Evolutionary conservation across 2,329 filamentous ascomycete genomes (phyloP), one percentile per base, ranked within the genome.

Genomic region (Pyrenophora teres): DNA sequence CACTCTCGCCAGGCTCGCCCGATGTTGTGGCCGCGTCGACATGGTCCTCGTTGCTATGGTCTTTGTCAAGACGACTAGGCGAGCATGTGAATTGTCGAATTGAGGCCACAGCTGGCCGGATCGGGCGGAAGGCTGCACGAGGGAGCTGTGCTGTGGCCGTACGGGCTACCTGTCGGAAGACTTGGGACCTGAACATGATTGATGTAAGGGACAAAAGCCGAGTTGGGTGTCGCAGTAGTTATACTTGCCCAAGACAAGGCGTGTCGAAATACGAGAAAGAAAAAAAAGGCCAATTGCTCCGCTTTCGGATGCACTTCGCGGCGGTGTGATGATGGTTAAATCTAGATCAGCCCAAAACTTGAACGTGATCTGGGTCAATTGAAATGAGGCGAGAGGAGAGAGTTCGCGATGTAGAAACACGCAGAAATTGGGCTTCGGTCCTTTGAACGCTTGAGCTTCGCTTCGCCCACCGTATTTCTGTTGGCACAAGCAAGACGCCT

Each of bases 1-100:
- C 77, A 36, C 71, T 75, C 57, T 73, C 69, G 30, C 72, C 73
- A 18, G 73, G 72, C 49, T 71, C 64, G 40, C 64, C 71, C n/a
- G 70, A 60, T 2, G 73, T 74, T 1, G 72, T 69, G 1, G 65
- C 69, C 39, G 70, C 66, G 43, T 75, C 64, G 32, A 67, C 53
- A 30, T 70, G 63, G 13, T 70, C 65, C 10, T 62, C 53, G 35
- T 52, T 50, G 35, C 50, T 46, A 1, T 52, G 31, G 18, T 50
- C 50, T 38, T 68, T 70, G 44, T 74, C 65, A 41, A 66, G 56
- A 30, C 69, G 65, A 39, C 46, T 54, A 13, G 67, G 60, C 6
- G 71, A 56, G n/a, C 51, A 51, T 19, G 69, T 64, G 45, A 74
- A 71, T 13, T 52, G 55, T 37, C 71, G 66, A 33, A 65, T 40